These are phyloP conservation scores for Carex scoparia DNA, from an alignment of 176 grass and related monocot genomes.

Conservation along the genomic window DNA sequence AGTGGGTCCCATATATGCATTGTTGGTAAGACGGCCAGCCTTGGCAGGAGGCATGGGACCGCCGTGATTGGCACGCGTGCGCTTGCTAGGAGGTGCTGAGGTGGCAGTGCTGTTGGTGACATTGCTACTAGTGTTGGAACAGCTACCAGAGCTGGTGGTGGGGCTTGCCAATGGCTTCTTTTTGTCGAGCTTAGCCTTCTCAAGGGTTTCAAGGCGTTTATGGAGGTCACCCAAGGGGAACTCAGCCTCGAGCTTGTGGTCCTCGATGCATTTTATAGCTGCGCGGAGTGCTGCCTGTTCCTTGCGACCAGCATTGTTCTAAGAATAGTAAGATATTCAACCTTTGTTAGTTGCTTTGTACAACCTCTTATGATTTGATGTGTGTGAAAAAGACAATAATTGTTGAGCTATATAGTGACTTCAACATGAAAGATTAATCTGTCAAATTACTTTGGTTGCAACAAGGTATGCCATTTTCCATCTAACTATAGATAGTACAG, in stretches of 20 bases:
- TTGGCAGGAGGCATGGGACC: constrained; percentile 92
- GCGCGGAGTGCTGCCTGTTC: constrained; percentile 65
- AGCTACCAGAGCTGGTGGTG: constrained; percentile 34
- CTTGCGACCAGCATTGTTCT: constrained; percentile 72
- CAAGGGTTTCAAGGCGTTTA: constrained; percentile 78
- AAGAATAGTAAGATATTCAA: constrained; percentile 28
- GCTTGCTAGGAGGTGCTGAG: constrained; percentile 63
- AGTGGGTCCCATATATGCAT: constrained; percentile 37
- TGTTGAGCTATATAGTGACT: background rate
- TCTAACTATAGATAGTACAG: background rate
- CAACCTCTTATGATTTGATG: background rate
- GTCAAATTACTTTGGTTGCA: background rate
- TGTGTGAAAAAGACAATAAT: background rate
- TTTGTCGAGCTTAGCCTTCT: constrained; percentile 81
- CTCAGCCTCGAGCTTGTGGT: constrained; percentile 75
- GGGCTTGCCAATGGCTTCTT: constrained; percentile 61
- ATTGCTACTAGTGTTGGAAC: constrained; percentile 26
- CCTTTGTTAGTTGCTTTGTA: background rate
- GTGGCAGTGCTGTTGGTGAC: constrained; percentile 38
- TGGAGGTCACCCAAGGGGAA: constrained; percentile 60
- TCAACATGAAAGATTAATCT: background rate
- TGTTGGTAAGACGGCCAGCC: constrained; percentile 75
- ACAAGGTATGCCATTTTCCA: background rate
- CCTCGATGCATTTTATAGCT: constrained; percentile 92
- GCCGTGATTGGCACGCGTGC: constrained; percentile 58